Conservation (phyloP, 2,329 filamentous ascomycete species). For the Fusarium sp. region DNA sequence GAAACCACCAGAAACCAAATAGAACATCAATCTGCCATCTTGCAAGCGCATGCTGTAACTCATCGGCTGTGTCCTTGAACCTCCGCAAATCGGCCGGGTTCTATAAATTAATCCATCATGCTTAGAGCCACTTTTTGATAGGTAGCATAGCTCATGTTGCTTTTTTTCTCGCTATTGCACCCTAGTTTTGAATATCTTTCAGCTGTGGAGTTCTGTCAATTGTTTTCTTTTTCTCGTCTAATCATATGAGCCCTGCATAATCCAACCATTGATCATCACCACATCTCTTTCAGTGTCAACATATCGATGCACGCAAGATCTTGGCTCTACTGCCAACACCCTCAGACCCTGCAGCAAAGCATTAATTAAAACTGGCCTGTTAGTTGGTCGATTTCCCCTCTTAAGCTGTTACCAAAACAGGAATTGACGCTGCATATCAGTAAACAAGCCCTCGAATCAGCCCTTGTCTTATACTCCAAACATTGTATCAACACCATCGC, state of each 20-base stretch:
- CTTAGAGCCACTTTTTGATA: conserved; percentile 32
- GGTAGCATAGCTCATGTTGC: conserved; percentile 1
- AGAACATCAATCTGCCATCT: conserved; percentile 5
- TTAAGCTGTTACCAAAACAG: not conserved
- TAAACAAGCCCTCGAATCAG: conserved; percentile 8
- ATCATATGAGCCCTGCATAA: conserved; percentile 36
- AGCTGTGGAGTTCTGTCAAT: not conserved
- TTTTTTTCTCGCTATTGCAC: conserved; percentile 7
- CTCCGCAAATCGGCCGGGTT: conserved; percentile 11
- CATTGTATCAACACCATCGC: conserved; percentile 19
- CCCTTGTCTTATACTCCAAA: conserved; percentile 9
- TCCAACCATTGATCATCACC: conserved; percentile 36
- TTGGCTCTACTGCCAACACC: conserved; percentile 2
- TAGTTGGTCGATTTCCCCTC: conserved; percentile 13
- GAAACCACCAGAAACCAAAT: not conserved
- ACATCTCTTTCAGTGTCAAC: conserved; percentile 22
- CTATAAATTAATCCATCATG: conserved; percentile 14
- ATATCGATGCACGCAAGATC: conserved; percentile 19
- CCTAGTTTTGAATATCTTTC: not conserved
- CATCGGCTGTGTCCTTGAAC: conserved; percentile 9
- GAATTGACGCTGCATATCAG: conserved; percentile 13
- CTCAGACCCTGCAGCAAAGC: not conserved
- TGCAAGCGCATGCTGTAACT: not conserved
- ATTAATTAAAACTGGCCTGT: conserved; percentile 9
- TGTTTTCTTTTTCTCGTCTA: conserved; percentile 12